A percentile compares a stretch with the other conserved stretches of the same genome.
Evolutionary conservation across 1,284 basidiomycete genomes (phyloP).

Genomic region (Tylopilus sp.): DNA sequence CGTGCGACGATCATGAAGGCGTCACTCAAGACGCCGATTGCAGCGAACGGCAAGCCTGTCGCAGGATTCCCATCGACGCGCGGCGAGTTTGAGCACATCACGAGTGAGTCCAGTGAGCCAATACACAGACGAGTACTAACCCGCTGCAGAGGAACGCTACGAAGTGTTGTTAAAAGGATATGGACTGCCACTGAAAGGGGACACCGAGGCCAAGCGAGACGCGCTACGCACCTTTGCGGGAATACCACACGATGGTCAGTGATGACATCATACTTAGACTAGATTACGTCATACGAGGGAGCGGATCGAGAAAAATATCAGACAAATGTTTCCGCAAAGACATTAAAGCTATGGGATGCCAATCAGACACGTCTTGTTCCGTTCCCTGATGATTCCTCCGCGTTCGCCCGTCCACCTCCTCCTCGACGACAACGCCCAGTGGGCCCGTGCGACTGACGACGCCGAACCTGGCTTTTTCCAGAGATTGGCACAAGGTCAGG

Average conservation of each 20-base stretch:
- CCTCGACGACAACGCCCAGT: conserved; percentile 67
- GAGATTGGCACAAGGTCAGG: conserved; percentile 72
- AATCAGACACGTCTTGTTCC: neutral
- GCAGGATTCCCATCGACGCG: conserved; percentile 24
- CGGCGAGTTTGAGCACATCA: conserved; percentile 42
- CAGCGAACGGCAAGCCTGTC: conserved; percentile 29
- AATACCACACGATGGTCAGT: conserved; percentile 33
- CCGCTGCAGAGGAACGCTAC: conserved; percentile 35
- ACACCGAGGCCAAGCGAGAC: conserved; percentile 36
- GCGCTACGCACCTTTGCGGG: conserved; percentile 28
- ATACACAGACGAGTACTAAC: neutral
- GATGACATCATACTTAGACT: neutral
- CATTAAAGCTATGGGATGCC: neutral
- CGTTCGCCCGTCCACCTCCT: conserved; percentile 52
- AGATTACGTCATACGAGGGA: conserved; percentile 16
- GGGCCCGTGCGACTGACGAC: conserved; percentile 67
- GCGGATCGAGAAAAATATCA: conserved; percentile 14
- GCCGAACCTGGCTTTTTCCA: conserved; percentile 75
- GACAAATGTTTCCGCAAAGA: neutral
- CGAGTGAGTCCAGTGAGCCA: conserved; percentile 19
- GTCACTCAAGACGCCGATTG: conserved; percentile 20
- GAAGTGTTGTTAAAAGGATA: conserved; percentile 32
- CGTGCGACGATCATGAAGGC: conserved; percentile 36
- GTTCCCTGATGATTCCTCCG: conserved; percentile 24
- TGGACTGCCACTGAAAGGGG: conserved; percentile 28